Evolutionary conservation across 352 stramenopile genomes (phyloP), one percentile per base, ranked within the genome.

Genomic region (Pythium sp.): DNA sequence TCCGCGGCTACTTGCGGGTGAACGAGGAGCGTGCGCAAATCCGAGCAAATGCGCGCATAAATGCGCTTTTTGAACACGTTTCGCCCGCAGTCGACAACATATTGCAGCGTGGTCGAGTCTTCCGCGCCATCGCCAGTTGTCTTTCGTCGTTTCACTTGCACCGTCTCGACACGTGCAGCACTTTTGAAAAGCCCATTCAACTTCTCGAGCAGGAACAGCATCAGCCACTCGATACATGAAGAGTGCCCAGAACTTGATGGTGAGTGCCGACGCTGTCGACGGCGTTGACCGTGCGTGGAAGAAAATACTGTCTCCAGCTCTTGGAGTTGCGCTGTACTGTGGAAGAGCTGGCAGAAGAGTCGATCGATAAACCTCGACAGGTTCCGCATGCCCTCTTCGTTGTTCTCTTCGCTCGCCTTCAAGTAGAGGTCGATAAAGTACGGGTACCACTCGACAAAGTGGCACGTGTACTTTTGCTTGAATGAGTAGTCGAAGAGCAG

Each of bases 281-380:
- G 62, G 18, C 41, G 28, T 32, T 57, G 46, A 22, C 15, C 36
- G 34, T 67, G 53, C 24, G 47, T 67, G 18, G 64, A 46, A 18
- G 65, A 49, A 20, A 89, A 91, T 0, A 82, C 64, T 5, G 63
- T 72, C 56, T 94, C 84, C 11, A 94, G 75, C 55, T 91, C 81
- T 8, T 81, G 77, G 2, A 95, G 72, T 61, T 95, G 87, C 20
- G 84, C 82, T 0, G 85, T 86, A 61, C 84, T 93, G 65, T 95
- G 87, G 67, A 95, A 95, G 11, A 95, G 75, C 65, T 95, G 87
- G 59, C 87, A 95, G 46, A 95, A 95, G 0, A 95, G 67, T 30
- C 87, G 84, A 60, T 95, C 87, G 53, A 95, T 91, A 72, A 93
- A 93, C 11, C 85, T 75, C 53, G 83, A 92, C 0, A 95, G 72